Conservation (phyloP, 352 stramenopile species). For the Phytophthora cryptogea region DNA sequence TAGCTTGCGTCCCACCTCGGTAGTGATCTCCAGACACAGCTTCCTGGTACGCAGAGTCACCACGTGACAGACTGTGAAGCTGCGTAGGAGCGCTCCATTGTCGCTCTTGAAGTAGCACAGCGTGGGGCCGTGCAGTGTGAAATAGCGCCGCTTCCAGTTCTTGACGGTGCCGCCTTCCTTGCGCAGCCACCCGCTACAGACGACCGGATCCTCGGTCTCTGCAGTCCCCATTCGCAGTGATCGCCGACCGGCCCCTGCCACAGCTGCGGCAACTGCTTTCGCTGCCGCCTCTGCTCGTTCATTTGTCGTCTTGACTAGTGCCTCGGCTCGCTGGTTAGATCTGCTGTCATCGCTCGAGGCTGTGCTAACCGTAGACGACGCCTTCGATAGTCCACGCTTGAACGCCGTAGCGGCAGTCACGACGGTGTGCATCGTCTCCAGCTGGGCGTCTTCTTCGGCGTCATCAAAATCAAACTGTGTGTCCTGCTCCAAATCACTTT, state of each 20-base stretch:
- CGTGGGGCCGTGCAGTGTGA: conserved; percentile 75
- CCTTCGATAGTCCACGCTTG: conserved; percentile 40
- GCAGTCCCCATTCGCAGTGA: conserved; percentile 26
- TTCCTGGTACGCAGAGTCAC: conserved; percentile 64
- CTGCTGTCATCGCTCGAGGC: conserved; percentile 18
- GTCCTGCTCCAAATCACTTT: conserved; percentile 38
- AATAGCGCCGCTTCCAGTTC: conserved; percentile 85
- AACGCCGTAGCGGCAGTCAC: conserved; percentile 46
- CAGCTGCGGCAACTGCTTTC: conserved; percentile 31
- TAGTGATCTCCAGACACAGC: conserved; percentile 80
- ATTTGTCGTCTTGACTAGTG: conserved; percentile 19
- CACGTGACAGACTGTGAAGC: conserved; percentile 73
- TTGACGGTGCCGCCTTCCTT: conserved; percentile 86
- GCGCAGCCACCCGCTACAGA: conserved; percentile 77
- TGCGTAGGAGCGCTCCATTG: conserved; percentile 67
- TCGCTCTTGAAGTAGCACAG: conserved; percentile 88
- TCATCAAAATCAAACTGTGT: conserved; percentile 62
- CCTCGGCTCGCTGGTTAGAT: conserved; percentile 8
- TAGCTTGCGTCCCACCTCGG: conserved; percentile 73
- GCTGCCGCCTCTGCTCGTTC: conserved; percentile 35
- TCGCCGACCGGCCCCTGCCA: conserved; percentile 23
- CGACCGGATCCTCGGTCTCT: conserved; percentile 46
- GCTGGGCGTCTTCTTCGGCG: conserved; percentile 46
- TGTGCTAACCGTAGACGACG: conserved; percentile 33
- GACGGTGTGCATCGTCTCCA: conserved; percentile 34